Base-by-base conservation (phyloP, 768 basidiomycete genomes). In the Mycena pura region DNA sequence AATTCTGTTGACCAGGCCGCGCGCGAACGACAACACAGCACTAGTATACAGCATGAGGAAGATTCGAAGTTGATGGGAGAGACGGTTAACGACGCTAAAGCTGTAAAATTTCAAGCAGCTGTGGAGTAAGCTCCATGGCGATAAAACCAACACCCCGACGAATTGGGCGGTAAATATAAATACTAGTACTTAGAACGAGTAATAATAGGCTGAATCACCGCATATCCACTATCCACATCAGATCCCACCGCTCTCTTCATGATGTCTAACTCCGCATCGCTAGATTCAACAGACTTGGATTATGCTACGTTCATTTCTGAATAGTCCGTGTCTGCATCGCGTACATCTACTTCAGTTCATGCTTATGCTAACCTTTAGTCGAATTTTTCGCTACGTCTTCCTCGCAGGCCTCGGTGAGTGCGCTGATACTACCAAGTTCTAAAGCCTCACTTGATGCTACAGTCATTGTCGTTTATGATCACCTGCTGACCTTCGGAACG, bases 381-480 rank as follows among this genome's bases (percentile, higher is more conserved):
- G 55, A 40, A 57, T 57, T 38, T 39, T 25, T 29, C 55, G 55
- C 38, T 57, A 46, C 45, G 36, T 31, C 38, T 57, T 48, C 38
- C 55, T 57, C 55, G 55, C 46, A 31, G 34, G 55, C 44, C 45
- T 41, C 46, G 46, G 55, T 57, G 55, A 28, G 45, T 57, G 24
- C 27, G 34, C 45, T 46, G 41, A 45, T 57, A 48, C 36, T 45
- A 40, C 46, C 48, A 45, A 48, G 21, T 57, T 22, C 48, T 8
- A 39, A 46, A 48, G 45, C 27, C 36, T 57, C 46, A 57, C 38
- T 57, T 57, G 36, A 29, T 46, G 28, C 45, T 57, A 40, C 28
- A 57, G 55, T 41, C 55, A 57, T 57, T 48, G 43, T 44, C 48
- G 43, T 58, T 41, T 58, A 58, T 50, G 57, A 58, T 27, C 38